Evolutionary conservation across 1,284 basidiomycete genomes (phyloP), one percentile per base, ranked within the genome.

Genomic region (Naganishia liquefaciens): DNA sequence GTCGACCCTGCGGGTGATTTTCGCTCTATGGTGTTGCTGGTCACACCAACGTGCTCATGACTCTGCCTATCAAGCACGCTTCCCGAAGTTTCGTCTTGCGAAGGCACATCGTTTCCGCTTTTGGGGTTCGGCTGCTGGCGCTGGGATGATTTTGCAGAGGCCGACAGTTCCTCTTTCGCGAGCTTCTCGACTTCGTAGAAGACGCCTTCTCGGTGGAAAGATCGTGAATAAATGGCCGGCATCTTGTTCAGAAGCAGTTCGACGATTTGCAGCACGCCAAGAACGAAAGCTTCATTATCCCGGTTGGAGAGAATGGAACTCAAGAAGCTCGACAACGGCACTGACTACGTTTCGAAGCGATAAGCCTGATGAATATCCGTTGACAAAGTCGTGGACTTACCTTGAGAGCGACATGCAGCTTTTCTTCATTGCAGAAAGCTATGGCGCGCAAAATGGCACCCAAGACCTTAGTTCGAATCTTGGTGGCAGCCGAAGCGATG

Each of bases 201-300:
- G 42, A 97, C 94, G 19, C 93, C 94, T 78, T 98, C 93, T 49
- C 93, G 84, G 19, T 89, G 85, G 83, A 97, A 92, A 0, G 88
- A 87, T 19, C 90, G 88, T 72, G 87, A 87, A 78, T 95, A 97
- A 53, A 91, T 84, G 6, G 85, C 80, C 3, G 90, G 88, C 42
- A 91, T 83, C 77, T 95, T 96, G 73, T 80, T 82, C 47, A 94
- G 81, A 13, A 97, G 84, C 23, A 97, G 79, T 72, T 97, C 94
- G 28, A 94, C 91, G 28, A 97, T 84, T 74, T 97, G 93, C 5
- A 97, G 81, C 2, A 90, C 93, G 54, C 88, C 87, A 39, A 91
- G 88, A 50, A 93, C 88, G 46, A 95, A 84, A 0, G 86, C 84
- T 1, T 90, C 86, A 70, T 93, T 90, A 75, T 96, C 92, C 72